These are phyloP conservation scores for Epichloe uncinata DNA, from an alignment of 2,329 filamentous ascomycete species.

Conservation along the genomic window DNA sequence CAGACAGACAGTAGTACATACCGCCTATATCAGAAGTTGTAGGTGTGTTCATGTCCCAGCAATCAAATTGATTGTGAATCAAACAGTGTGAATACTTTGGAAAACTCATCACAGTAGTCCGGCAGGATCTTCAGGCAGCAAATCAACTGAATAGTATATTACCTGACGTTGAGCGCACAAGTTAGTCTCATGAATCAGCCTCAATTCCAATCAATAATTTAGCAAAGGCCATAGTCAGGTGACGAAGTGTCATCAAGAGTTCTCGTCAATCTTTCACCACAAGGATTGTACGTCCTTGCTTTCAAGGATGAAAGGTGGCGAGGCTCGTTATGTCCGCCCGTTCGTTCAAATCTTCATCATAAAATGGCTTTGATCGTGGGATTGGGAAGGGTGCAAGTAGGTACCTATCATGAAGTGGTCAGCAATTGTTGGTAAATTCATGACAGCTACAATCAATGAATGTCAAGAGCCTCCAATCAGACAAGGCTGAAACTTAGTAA, in stretches of 20 bases:
- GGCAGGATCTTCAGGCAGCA: background rate
- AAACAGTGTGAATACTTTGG: conserved; percentile 48
- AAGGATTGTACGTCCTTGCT: conserved; percentile 49
- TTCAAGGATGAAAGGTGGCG: conserved; percentile 32
- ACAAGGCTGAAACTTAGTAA: conserved; percentile 53
- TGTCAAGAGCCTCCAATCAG: conserved; percentile 34
- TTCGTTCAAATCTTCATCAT: conserved; percentile 57
- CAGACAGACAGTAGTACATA: background rate
- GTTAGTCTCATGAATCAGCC: conserved; percentile 15
- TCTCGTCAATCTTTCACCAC: conserved; percentile 36
- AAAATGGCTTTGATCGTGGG: conserved; percentile 14
- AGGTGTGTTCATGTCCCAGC: conserved; percentile 38
- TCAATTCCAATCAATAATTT: conserved; percentile 8
- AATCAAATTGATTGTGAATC: conserved; percentile 27
- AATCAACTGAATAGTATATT: conserved; percentile 20
- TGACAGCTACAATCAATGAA: conserved; percentile 6
- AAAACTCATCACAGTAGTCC: conserved; percentile 32
- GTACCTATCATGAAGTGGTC: conserved; percentile 32
- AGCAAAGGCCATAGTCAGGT: conserved; percentile 37
- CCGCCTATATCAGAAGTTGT: conserved; percentile 40
- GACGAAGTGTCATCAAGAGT: conserved; percentile 55
- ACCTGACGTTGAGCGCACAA: conserved; percentile 9
- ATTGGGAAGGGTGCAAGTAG: conserved; percentile 3
- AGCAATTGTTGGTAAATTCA: conserved; percentile 15
- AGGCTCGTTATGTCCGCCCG: conserved; percentile 54